Percentiles rank a stretch among this genome's conserved stretches.
Evolutionary conservation across 1,139 yeast genomes (phyloP).

Genomic region (Arxiozyma heterogenica): DNA sequence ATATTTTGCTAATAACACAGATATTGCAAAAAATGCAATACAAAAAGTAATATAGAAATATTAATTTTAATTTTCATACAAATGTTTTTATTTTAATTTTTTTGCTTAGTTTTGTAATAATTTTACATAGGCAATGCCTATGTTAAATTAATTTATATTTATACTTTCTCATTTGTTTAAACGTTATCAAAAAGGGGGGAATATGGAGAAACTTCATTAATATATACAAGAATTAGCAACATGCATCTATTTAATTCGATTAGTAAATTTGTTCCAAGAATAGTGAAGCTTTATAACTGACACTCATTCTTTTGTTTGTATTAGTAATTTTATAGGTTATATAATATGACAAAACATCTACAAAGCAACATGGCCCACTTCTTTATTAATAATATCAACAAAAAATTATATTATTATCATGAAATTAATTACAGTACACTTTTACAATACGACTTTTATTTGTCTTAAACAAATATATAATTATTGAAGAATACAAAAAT

Average conservation of each 20-base stretch:
- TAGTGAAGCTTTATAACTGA: too few species aligned
- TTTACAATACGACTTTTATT: neutral
- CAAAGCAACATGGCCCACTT: neutral
- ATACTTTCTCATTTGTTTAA: neutral
- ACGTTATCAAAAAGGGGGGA: neutral
- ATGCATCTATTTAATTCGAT: neutral
- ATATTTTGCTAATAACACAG: too few species aligned
- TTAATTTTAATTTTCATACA: neutral
- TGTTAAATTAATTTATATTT: too few species aligned
- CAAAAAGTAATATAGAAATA: too few species aligned
- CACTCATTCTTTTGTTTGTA: neutral
- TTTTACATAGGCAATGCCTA: neutral
- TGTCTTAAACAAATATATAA: neutral
- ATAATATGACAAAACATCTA: too few species aligned
- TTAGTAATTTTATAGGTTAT: too few species aligned
- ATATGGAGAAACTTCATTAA: too few species aligned
- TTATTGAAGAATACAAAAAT: too few species aligned
- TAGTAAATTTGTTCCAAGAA: neutral
- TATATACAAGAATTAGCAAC: neutral
- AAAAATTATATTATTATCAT: too few species aligned
- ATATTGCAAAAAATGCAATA: too few species aligned
- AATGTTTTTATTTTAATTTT: too few species aligned
- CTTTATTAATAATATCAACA: neutral
- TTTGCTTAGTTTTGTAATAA: neutral
- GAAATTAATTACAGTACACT: too few species aligned